Evolutionary conservation across 1,139 yeast genomes (phyloP).

Genomic region (Scheffersomyces cryptocercus): DNA sequence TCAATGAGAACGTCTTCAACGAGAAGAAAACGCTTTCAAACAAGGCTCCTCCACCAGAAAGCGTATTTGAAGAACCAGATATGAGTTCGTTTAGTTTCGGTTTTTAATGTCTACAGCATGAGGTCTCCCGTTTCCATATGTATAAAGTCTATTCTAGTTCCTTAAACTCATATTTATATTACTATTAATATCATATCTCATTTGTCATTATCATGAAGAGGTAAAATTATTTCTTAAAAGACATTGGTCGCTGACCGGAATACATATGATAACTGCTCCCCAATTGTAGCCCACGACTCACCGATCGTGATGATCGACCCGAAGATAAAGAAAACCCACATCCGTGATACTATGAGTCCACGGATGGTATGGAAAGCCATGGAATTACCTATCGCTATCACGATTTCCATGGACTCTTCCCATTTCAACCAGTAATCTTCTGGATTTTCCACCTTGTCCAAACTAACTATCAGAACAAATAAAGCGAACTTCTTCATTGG

Average conservation of each 20-base stretch:
- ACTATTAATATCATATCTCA: no score
- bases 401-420: constrained; percentile 14
- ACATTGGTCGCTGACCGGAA: constrained; percentile 1
- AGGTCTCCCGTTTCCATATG: neutral
- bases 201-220: no score
- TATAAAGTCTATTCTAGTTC: neutral
- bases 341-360: constrained; percentile 18
- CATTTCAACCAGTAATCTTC: constrained; percentile 4
- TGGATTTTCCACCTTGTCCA: neutral
- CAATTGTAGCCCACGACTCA: constrained; percentile 5
- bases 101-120: constrained; percentile 20
- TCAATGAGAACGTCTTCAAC: neutral
- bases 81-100: constrained; percentile 78
- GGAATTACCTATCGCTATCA: constrained; percentile 17
- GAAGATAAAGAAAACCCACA: constrained; percentile 20
- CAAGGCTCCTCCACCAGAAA: constrained; percentile 47
- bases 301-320: constrained; percentile 2
- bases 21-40: neutral
- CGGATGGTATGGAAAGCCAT: constrained; percentile 15
- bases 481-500: constrained; percentile 3
- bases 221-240: constrained; percentile 1
- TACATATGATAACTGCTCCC: neutral
- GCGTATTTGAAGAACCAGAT: constrained; percentile 71
- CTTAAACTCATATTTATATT: no score
- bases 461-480: neutral